Base-by-base conservation (phyloP, 805 yeast genomes). In the Candida sonorensis region DNA sequence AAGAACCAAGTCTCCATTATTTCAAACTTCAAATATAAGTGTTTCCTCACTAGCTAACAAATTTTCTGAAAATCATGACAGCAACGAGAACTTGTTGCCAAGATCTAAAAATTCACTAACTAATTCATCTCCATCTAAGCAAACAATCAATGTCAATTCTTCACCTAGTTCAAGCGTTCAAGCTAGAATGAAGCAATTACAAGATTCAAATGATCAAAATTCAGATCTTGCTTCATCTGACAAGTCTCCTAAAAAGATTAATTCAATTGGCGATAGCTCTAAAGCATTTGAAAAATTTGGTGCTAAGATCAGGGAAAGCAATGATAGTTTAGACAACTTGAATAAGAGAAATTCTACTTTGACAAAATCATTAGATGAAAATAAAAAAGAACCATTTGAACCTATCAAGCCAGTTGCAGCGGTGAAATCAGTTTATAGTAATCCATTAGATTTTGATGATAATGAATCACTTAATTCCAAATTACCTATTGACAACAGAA, bases 231-330 rank as follows among this genome's bases (percentile, higher is more conserved):
- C 42, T 5, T 32, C 45, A 21, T 30, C 39, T 22, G 37, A 43
- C 25, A 33, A 46, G 20, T 37, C 46, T 2, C 10, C 42, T 5
- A 22, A 22, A 11, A 18, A 9, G 8, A 12, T 23, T 6, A 12
- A n/a, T 12, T n/a, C 26, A 6, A 16, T 12, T 23, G 13, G 26
- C 10, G 12, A 12, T n/a, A 36, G 35, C 23, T 39, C 48, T 2
- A 44, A 44, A 18, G 54, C 52, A 3, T 51, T 55, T 33, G 53
- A 50, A 17, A 53, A 53, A 35, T 53, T 57, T 45, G 56, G 55
- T 21, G 52, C 50, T 1, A 56, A 38, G 17, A 52, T 56, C 38
- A 46, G 50, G 6, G 10, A 12, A 6, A 23, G 15, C 13, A 5
- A 10, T 13, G 26, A 23, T 13, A 12, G 16, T 10, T 6, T 23